Conservation (phyloP, 78 protist species). For the Tieghemostelium lacteum region DNA sequence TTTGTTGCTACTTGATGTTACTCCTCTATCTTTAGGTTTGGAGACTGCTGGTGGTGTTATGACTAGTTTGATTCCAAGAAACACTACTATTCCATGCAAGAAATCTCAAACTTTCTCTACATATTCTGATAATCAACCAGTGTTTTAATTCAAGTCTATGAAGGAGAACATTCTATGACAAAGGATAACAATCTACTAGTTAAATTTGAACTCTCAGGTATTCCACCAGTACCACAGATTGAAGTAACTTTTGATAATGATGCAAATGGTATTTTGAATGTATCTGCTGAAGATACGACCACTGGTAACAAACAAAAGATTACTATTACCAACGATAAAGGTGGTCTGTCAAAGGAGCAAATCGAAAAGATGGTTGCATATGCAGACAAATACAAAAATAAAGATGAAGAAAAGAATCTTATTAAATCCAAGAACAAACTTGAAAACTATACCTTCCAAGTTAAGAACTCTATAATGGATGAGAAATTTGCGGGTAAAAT, state of each 20-base stretch:
- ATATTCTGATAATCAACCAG: conserved; percentile 95
- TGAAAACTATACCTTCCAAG: conserved; percentile 86
- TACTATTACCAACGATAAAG: conserved; percentile 71
- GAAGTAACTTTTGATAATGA: conserved; percentile 98
- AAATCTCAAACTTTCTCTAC: conserved; percentile 93
- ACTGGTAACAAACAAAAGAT: conserved; percentile 84
- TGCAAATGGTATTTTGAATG: conserved; percentile 94
- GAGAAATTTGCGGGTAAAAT: conserved; percentile 93
- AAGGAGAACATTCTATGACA: conserved; percentile 94
- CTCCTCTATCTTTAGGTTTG: conserved; percentile 96
- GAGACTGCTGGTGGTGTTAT: conserved; percentile 99
- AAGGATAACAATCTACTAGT: conserved; percentile 93
- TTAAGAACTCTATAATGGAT: conserved; percentile 41
- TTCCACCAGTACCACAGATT: conserved; percentile 97
- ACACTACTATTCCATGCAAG: conserved; percentile 97
- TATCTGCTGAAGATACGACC: conserved; percentile 94
- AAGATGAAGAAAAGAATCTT: conserved; percentile 84
- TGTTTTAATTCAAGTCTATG: conserved; percentile 92
- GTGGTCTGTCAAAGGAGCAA: conserved; percentile 87
- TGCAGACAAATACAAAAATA: conserved; percentile 88
- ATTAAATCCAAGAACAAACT: conserved; percentile 90
- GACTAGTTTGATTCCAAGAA: conserved; percentile 95
- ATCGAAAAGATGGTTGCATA: conserved; percentile 93
- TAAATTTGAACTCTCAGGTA: conserved; percentile 90
- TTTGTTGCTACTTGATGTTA: conserved; percentile 90